Evolutionary conservation across 306 rosid genomes (phyloP), one percentile per base, ranked within the genome.

Genomic region (Vigna hirtella): DNA sequence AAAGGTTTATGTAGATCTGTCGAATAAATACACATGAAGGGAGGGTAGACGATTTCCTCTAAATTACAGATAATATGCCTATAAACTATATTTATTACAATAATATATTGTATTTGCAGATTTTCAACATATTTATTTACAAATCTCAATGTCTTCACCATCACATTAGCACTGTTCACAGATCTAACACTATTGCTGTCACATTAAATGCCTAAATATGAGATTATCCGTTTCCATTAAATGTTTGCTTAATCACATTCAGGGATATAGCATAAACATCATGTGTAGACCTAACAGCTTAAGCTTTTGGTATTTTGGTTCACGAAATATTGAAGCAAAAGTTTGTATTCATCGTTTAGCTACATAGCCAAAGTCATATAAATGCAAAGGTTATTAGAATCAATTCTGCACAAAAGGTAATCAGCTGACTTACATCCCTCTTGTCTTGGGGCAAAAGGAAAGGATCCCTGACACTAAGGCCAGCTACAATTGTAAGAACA

Each of bases 401-500:
- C 72, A 73, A 72, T 50, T 36, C 51, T 50, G 79, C 62, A 67
- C 61, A 34, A 77, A 82, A 5, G 82, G 69, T 45, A 66, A 85
- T 63, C 48, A 67, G 45, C 13, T 18, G 20, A 82, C 98, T 91
- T 86, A 92, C 98, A 75, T 95, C 96, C 81, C 84, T 92, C 86
- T 95, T 92, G 82, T 95, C 97, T 88, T 95, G 98, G 61, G 98
- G 98, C 91, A 95, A 84, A 83, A 95, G 90, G 75, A 95, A 95
- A 42, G 98, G 98, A 87, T 95, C 98, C 83, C 98, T 88, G 74
- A 95, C 98, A 83, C 98, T 95, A 57, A 95, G 91, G 45, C 98
- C 98, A 15, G 98, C 87, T 74, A 88, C 98, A 77, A 90, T 73
- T 56, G 98, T 95, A 75, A 95, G 98, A 89, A 95, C 86, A 79